A percentile compares a stretch with the other conserved stretches of the same genome.
Conservation (phyloP, 352 stramenopile species). For the Phytopythium montanum region DNA sequence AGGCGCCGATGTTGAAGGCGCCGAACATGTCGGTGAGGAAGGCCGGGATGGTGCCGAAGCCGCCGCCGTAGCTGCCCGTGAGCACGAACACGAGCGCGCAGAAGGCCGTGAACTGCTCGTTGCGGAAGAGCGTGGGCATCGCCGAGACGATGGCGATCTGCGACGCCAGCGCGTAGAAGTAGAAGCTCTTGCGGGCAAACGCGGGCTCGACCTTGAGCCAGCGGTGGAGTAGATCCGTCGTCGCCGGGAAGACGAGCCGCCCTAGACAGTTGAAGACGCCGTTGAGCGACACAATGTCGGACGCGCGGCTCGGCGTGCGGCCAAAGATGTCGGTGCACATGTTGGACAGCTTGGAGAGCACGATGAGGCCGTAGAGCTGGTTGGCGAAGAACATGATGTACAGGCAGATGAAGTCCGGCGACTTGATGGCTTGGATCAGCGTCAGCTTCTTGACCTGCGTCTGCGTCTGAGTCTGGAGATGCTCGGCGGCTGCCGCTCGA, state of each 20-base stretch:
- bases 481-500: conserved; percentile 12
- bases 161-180: conserved; percentile 48
- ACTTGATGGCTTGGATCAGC: conserved; percentile 51
- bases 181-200: conserved; percentile 52
- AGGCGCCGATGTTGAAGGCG: too few relatives aligned
- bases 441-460: conserved; percentile 44
- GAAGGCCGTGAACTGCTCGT: conserved; percentile 56
- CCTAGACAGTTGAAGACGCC: conserved; percentile 56
- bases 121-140: conserved; percentile 51
- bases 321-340: conserved; percentile 52
- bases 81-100: conserved; percentile 56
- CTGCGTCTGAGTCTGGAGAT: conserved; percentile 22
- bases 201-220: conserved; percentile 43
- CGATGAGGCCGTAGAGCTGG: conserved; percentile 60
- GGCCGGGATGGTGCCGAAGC: too few relatives aligned
- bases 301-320: conserved; percentile 27
- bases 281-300: conserved; percentile 57
- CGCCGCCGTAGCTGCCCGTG: conserved; percentile 65
- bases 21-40: too few relatives aligned
- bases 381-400: conserved; percentile 70
- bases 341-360: conserved; percentile 52
- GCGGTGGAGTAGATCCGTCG: conserved; percentile 41
- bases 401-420: conserved; percentile 55
- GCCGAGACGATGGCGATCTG: conserved; percentile 64
- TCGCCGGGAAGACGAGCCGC: conserved; percentile 38